Conservation (phyloP, 1,139 yeast genomes). For the Magnusiomyces sp. region DNA sequence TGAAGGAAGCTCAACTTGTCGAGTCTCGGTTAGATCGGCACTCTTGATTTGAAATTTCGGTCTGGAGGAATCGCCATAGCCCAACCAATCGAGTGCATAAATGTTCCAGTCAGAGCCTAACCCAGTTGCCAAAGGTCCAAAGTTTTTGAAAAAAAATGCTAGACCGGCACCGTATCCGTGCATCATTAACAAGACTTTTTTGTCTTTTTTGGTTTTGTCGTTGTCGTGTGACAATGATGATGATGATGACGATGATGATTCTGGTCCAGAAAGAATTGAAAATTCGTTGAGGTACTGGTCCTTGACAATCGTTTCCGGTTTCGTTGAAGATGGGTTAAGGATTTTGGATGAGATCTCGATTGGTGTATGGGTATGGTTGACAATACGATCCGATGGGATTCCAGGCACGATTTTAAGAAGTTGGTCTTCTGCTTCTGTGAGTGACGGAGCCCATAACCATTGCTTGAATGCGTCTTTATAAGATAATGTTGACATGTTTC, state of each 20-base stretch:
- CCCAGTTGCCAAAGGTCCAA: conserved; percentile 38
- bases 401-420: conserved; percentile 41
- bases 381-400: conserved; percentile 41
- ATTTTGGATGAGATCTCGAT: conserved; percentile 2
- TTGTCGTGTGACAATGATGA: conserved; percentile 9
- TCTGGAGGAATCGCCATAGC: conserved; percentile 71
- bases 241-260: neutral
- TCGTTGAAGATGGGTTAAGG: neutral
- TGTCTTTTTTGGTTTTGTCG: conserved; percentile 9
- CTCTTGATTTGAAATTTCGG: conserved; percentile 37
- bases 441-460: conserved; percentile 36
- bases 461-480: conserved; percentile 36
- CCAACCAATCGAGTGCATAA: conserved; percentile 67
- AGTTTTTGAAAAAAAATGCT: conserved; percentile 70
- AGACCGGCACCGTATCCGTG: conserved; percentile 88
- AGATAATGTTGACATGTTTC: conserved; percentile 16
- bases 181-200: conserved; percentile 48
- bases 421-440: conserved; percentile 34
- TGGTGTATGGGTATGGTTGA: conserved; percentile 10
- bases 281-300: neutral
- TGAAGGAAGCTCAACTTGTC: conserved; percentile 15
- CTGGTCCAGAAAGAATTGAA: neutral
- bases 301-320: no score
- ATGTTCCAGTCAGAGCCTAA: conserved; percentile 28
- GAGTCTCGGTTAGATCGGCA: conserved; percentile 23